Evolutionary conservation across 225 moss, liverwort and hornwort genomes (phyloP), one percentile per base, ranked within the genome.

Genomic region (Straminergon stramineum): DNA sequence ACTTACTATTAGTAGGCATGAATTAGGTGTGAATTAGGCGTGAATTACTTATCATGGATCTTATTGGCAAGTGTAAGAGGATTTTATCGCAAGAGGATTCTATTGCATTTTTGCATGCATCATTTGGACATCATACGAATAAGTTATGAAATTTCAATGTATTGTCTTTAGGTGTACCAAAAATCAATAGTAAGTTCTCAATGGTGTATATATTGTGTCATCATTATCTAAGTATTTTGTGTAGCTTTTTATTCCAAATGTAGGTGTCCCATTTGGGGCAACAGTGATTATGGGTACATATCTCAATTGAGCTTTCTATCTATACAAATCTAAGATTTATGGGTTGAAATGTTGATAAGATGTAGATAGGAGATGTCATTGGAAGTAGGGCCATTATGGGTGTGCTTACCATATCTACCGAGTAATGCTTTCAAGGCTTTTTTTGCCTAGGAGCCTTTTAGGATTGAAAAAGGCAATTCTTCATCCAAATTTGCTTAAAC

Each of bases 361-460:
- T 52, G 8, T 52, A 51, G 19, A 52, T 32, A 52, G 13, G 5
- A 76, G 13, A 52, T 76, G 20, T 20, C 2, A 19, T 20, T 52
- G 7, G 48, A 0, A 32, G 7, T 32, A 5, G 45, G 2, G 13
- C 2, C 7, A 52, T 32, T 11, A 6, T 3, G 0, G 2, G 1
- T 32, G 32, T 5, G 0, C 5, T 76, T 76, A 13, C 6, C 5
- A 52, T 13, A 76, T 51, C 2, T 76, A 32, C 1, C 0, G 3
- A 6, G 4, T 7, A 13, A 32, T 5, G 2, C 20, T 32, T 13
- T 20, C 20, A 4, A 76, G 0, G 52, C 7, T 0, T 0, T 20
- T 52, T 32, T 52, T 32, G 10, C 3, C 0, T 31, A 0, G 0
- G 0, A 51, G 19, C 7, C 41, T 51, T 75, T 0, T 19, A 75